These are phyloP conservation scores for Phytopythium ostracodes DNA, from an alignment of 352 stramenopile species.

Conservation along the genomic window DNA sequence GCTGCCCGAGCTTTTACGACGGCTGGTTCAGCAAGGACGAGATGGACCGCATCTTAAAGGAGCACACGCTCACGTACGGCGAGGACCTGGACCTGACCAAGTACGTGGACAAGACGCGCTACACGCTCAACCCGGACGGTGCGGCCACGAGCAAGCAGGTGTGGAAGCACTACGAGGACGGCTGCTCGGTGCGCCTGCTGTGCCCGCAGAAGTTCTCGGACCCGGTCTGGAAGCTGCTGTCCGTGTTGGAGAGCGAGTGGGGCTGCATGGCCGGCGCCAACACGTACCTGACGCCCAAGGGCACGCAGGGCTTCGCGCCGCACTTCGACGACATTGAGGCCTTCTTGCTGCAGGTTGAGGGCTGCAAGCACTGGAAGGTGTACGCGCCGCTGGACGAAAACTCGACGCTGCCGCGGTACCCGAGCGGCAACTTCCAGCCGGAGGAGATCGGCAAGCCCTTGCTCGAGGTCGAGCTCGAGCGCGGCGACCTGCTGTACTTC, in stretches of 20 bases:
- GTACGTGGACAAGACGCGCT: conserved; percentile 80
- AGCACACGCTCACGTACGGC: conserved; percentile 76
- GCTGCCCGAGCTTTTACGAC: conserved; percentile 68
- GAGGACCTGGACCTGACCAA: conserved; percentile 85
- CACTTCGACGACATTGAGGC: conserved; percentile 98
- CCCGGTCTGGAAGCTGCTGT: conserved; percentile 87
- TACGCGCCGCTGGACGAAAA: conserved; percentile 62
- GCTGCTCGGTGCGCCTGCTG: conserved; percentile 89
- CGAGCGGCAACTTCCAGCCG: conserved; percentile 71
- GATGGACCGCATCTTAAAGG: conserved; percentile 70
- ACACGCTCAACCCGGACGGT: conserved; percentile 60
- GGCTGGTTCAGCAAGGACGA: conserved; percentile 72
- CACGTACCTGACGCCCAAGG: conserved; percentile 91
- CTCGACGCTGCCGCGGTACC: conserved; percentile 54
- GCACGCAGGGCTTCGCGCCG: conserved; percentile 95
- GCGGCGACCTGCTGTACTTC: conserved; percentile 90
- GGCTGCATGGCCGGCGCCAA: conserved; percentile 94
- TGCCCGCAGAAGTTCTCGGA: conserved; percentile 93
- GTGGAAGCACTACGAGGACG: conserved; percentile 79
- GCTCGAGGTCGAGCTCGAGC: conserved; percentile 76
- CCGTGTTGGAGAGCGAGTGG: conserved; percentile 92
- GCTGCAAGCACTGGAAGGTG: conserved; percentile 92
- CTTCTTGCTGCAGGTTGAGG: conserved; percentile 93
- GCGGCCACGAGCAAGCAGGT: conserved; percentile 58
- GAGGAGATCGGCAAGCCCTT: conserved; percentile 76